Base-by-base conservation (phyloP, 345 rosid species). In the Salix exigua region DNA sequence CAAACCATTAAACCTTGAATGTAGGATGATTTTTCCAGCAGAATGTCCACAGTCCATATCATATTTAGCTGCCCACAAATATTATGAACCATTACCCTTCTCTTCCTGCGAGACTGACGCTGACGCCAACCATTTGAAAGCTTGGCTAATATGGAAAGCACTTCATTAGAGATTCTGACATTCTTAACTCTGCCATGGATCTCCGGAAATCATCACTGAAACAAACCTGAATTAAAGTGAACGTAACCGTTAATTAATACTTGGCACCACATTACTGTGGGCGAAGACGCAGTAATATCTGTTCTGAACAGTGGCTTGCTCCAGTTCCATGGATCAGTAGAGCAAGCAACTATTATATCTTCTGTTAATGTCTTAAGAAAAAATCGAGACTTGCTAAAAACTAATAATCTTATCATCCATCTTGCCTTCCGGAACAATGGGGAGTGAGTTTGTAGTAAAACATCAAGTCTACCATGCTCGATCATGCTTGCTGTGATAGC, bases 1-100 rank as follows among this genome's bases (percentile, higher is more conserved):
- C 68, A 87, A 5, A 83, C 77, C 83, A 68, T 85, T 66, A 83
- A 46, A 48, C 75, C 82, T 71, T 87, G 89, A 31, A 85, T 26
- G 58, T 76, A 28, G 48, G 75, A 53, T 6, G 70, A 61, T 6
- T 68, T 11, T 72, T 74, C 82, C 77, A 71, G 67, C 42, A 63
- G 5, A 28, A 73, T 76, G 42, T 87, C 89, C 65, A 81, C 67
- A 60, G 80, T 63, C 88, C 89, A 85, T 50, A 83, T 66, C 26
- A 87, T 74, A n/a, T 75, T 75, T 37, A 85, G 55, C 7, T 7
- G 46, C 44, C 71, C 74, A 69, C 67, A 77, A n/a, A n/a, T n/a
- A 37, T 64, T 50, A 3, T 4, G 21, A 11, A 3, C 5, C 3
- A 13, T 23, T 6, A 4, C 9, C 12, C 38, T 40, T 8, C 51